Conservation (phyloP, 176 grass and related monocot species). For the Triticum dicoccoides region DNA sequence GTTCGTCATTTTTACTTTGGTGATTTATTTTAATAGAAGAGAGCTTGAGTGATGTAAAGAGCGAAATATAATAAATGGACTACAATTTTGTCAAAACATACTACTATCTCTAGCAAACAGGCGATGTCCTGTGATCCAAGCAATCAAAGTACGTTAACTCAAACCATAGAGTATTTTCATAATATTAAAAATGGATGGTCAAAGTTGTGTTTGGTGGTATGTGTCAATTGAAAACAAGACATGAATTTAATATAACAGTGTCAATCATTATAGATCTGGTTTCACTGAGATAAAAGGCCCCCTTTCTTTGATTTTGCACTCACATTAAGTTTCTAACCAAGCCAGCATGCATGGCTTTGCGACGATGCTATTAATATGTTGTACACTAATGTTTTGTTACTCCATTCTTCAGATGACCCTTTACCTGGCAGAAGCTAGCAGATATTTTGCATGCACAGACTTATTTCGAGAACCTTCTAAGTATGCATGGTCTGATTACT, state of each 20-base stretch:
- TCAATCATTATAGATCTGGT: not conserved
- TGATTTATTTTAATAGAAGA: slow-evolving; percentile 3
- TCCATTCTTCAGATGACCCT: slow-evolving; percentile 80
- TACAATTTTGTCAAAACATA: slow-evolving; percentile 2
- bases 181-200: not conserved
- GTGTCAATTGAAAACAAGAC: slow-evolving; percentile 1
- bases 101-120: not conserved
- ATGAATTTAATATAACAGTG: not conserved
- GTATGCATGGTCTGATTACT: slow-evolving; percentile 99
- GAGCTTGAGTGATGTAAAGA: slow-evolving; percentile 20
- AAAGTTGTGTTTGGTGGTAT: not conserved
- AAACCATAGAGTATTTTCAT: not conserved
- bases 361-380: slow-evolving; percentile 15
- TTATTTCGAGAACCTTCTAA: slow-evolving; percentile 98
- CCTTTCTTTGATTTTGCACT: slow-evolving; percentile 4
- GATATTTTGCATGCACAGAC: slow-evolving; percentile 93
- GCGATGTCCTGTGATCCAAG: not conserved
- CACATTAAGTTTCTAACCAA: not conserved
- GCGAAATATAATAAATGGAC: not conserved
- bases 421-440: slow-evolving; percentile 90
- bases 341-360: not conserved
- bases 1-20: not conserved
- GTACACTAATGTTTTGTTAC: slow-evolving; percentile 26
- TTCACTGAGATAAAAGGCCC: not conserved
- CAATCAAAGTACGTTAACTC: not conserved